phyloP scores from a whole-genome alignment of 2,329 filamentous ascomycete species.

The Paraconiothyrium brasiliense region DNA sequence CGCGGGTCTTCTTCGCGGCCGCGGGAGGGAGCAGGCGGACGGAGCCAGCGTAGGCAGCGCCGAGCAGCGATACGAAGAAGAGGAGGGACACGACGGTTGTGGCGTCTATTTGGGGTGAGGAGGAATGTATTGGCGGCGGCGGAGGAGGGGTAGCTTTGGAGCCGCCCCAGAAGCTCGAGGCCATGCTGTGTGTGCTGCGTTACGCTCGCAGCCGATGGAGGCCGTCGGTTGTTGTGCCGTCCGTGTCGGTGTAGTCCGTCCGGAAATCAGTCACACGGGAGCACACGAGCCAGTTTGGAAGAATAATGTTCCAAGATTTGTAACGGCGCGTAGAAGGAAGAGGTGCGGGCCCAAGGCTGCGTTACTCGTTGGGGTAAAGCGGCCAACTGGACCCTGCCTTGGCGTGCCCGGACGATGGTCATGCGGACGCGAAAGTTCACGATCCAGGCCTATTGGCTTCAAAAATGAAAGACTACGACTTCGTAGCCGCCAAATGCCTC shows the following conservation, averaged over 20 bases:
- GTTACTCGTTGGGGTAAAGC: constrained; percentile 33
- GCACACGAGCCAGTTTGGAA: constrained; percentile 10
- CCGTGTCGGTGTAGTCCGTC: constrained; percentile 6
- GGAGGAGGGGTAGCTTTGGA: constrained; percentile 54
- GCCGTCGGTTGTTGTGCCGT: background rate
- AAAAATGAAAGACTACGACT: constrained; percentile 18
- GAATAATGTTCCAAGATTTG: constrained; percentile 2
- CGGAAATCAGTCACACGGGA: constrained; percentile 17
- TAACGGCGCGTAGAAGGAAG: constrained; percentile 11
- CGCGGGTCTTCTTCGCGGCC: constrained; percentile 68
- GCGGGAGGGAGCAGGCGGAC: constrained; percentile 61
- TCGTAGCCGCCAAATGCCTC: background rate
- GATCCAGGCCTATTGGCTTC: constrained; percentile 41
- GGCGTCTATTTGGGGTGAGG: constrained; percentile 52
- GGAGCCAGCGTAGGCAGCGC: constrained; percentile 61
- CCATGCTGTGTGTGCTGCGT: constrained; percentile 1
- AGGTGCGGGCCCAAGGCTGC: constrained; percentile 28
- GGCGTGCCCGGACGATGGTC: constrained; percentile 22
- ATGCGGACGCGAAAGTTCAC: constrained; percentile 38
- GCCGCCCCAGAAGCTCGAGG: constrained; percentile 19
- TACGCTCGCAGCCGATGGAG: constrained; percentile 9
- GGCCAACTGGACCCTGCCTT: constrained; percentile 27
- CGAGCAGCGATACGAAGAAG: constrained; percentile 64
- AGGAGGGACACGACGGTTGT: constrained; percentile 65
- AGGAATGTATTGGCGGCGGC: constrained; percentile 65